Evolutionary conservation across 768 basidiomycete genomes (phyloP).

Genomic region (Holtermannia corniformis): DNA sequence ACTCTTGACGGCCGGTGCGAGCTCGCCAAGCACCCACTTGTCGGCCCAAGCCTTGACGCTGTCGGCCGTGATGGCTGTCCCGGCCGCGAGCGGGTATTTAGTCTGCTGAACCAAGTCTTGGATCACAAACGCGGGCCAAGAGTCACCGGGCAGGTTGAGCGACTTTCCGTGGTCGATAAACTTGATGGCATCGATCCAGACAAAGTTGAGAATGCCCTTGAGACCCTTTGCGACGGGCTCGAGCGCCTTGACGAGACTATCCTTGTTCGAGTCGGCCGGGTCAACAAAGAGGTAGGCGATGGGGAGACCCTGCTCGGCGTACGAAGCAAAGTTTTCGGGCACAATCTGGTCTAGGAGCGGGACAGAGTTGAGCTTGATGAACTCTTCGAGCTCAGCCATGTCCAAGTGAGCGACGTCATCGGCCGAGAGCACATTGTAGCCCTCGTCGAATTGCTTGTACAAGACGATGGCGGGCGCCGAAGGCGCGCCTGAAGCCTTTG

Average conservation of each 20-base stretch:
- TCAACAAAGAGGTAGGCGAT: constrained; percentile 93
- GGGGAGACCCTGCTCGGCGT: constrained; percentile 72
- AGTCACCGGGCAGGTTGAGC: constrained; percentile 70
- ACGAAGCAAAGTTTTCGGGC: constrained; percentile 82
- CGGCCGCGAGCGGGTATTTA: constrained; percentile 58
- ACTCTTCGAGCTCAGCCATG: constrained; percentile 56
- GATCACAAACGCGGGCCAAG: constrained; percentile 90
- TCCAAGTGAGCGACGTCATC: too few relatives aligned
- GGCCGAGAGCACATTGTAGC: constrained; percentile 44
- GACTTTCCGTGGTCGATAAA: constrained; percentile 94
- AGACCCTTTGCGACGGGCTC: constrained; percentile 67
- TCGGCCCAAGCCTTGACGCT: constrained; percentile 54
- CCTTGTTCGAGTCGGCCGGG: constrained; percentile 54
- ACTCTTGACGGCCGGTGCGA: constrained; percentile 79
- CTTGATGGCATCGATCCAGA: constrained; percentile 93
- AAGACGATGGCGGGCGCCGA: constrained; percentile 73
- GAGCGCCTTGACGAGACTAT: constrained; percentile 57
- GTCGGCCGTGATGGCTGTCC: constrained; percentile 48
- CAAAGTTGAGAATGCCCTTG: constrained; percentile 88
- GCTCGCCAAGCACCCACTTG: constrained; percentile 59
- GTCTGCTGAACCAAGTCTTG: constrained; percentile 74
- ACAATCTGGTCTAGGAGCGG: constrained; percentile 86
- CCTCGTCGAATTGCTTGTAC: constrained; percentile 88
- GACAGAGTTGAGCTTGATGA: constrained; percentile 72
- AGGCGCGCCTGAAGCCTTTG: constrained; percentile 57